phyloP scores from a whole-genome alignment of 2,329 filamentous ascomycete species.

The Pestalotiopsis sp. region DNA sequence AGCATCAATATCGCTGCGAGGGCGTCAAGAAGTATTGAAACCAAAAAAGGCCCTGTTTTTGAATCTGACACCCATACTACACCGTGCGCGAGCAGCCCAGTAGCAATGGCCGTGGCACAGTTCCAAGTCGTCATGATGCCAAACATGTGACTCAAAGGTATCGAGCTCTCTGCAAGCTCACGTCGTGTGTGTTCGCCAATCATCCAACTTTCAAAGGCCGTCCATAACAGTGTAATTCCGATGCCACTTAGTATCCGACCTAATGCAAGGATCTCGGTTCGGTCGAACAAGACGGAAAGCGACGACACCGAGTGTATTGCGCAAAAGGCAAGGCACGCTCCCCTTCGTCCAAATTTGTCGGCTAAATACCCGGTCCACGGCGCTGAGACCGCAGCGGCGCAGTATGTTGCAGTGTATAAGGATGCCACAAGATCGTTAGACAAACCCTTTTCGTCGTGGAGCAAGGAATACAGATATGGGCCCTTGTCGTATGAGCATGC shows the following conservation, averaged over 20 bases:
- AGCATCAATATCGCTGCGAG: constrained; percentile 32
- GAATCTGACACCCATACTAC: constrained; percentile 49
- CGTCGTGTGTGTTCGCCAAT: constrained; percentile 56
- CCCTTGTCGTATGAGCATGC: constrained; percentile 18
- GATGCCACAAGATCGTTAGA: constrained; percentile 35
- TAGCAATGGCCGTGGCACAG: constrained; percentile 53
- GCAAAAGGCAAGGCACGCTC: constrained; percentile 59
- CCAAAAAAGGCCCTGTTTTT: constrained; percentile 53
- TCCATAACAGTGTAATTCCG: constrained; percentile 60
- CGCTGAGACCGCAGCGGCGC: constrained; percentile 45
- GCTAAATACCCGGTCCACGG: constrained; percentile 50
- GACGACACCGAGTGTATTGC: constrained; percentile 55
- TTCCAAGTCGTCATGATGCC: constrained; percentile 53
- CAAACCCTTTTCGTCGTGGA: constrained; percentile 33
- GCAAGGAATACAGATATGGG: constrained; percentile 34
- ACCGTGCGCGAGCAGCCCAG: constrained; percentile 52
- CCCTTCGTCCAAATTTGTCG: constrained; percentile 53
- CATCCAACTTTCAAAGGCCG: constrained; percentile 65
- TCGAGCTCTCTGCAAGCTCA: constrained; percentile 37
- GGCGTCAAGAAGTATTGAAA: constrained; percentile 37
- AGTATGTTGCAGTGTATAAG: constrained; percentile 48
- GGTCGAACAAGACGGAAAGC: constrained; percentile 44
- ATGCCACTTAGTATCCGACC: constrained; percentile 59
- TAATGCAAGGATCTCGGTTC: constrained; percentile 46
- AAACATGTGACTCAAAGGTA: constrained; percentile 52